phyloP scores from a whole-genome alignment of 805 yeast species.

The Yarrowia alimentaria region DNA sequence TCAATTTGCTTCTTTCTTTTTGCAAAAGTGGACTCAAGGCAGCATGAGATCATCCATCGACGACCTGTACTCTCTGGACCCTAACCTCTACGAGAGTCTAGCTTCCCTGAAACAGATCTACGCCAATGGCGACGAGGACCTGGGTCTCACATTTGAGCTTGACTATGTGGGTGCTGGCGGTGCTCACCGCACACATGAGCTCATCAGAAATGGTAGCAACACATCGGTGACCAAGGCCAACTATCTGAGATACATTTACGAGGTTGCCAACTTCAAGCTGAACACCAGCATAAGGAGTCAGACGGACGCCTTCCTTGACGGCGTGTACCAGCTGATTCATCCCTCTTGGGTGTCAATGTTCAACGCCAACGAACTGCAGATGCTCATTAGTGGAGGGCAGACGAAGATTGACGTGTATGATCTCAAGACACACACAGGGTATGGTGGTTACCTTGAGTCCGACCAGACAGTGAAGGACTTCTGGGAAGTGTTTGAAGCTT shows the following conservation, averaged over 20 bases:
- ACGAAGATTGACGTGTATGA: constrained; percentile 69
- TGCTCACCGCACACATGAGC: constrained; percentile 46
- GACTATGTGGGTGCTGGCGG: constrained; percentile 47
- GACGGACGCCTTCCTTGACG: constrained; percentile 62
- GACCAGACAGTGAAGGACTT: constrained; percentile 63
- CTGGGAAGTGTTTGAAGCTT: constrained; percentile 74
- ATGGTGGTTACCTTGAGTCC: constrained; percentile 49
- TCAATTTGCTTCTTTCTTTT: constrained; percentile 80
- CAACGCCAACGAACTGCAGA: constrained; percentile 77
- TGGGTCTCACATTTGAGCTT: constrained; percentile 67
- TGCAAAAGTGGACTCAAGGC: constrained; percentile 58
- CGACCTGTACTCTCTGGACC: constrained; percentile 71
- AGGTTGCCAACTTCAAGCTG: constrained; percentile 74
- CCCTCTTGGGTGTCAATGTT: constrained; percentile 81
- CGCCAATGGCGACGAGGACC: constrained; percentile 54
- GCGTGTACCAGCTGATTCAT: constrained; percentile 65
- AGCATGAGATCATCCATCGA: constrained; percentile 58
- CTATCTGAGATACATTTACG: constrained; percentile 69
- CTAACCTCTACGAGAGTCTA: constrained; percentile 61
- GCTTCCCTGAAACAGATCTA: constrained; percentile 50
- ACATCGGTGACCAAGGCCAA: constrained; percentile 59
- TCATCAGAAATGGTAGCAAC: constrained; percentile 58
- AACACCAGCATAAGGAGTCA: constrained; percentile 61
- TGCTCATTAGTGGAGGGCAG: constrained; percentile 77
- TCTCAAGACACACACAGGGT: constrained; percentile 57